Evolutionary conservation across 805 yeast species (phyloP).

Genomic region (Nakazawaea molendinolei): DNA sequence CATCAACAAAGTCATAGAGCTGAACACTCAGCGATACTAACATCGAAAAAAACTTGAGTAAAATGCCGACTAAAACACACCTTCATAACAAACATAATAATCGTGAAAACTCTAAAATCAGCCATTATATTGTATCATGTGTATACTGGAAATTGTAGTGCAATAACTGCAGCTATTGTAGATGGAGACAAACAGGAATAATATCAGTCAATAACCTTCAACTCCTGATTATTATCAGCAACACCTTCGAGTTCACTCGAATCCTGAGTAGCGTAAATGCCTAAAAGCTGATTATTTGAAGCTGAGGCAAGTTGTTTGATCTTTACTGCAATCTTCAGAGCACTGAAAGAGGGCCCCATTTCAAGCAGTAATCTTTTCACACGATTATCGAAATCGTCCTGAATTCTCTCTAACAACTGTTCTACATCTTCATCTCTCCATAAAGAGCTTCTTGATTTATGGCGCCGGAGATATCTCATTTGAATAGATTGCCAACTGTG

Average conservation of each 20-base stretch:
- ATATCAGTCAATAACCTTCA: conserved; percentile 9
- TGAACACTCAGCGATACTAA: too few species aligned
- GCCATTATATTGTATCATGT: too few species aligned
- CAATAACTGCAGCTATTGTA: too few species aligned
- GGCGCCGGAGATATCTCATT: conserved; percentile 36
- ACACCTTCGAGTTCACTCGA: not conserved
- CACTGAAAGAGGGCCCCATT: conserved; percentile 22
- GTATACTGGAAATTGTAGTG: too few species aligned
- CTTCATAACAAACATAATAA: too few species aligned
- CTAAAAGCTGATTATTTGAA: conserved; percentile 1
- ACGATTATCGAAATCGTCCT: conserved; percentile 33
- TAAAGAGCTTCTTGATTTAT: conserved; percentile 27
- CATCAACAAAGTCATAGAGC: too few species aligned
- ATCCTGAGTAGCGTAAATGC: conserved; percentile 4
- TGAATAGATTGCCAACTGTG: conserved; percentile 42
- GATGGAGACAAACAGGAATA: too few species aligned
- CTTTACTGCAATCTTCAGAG: conserved; percentile 25
- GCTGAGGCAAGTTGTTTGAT: conserved; percentile 19
- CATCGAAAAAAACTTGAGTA: too few species aligned
- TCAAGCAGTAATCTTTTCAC: conserved; percentile 31
- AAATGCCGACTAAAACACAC: too few species aligned
- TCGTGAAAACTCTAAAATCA: too few species aligned
- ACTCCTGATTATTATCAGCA: not conserved
- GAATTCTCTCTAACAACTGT: conserved; percentile 23
- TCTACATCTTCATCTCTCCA: conserved; percentile 30